phyloP scores from a whole-genome alignment of 345 rosid species.

The Eucalyptus brandiana region DNA sequence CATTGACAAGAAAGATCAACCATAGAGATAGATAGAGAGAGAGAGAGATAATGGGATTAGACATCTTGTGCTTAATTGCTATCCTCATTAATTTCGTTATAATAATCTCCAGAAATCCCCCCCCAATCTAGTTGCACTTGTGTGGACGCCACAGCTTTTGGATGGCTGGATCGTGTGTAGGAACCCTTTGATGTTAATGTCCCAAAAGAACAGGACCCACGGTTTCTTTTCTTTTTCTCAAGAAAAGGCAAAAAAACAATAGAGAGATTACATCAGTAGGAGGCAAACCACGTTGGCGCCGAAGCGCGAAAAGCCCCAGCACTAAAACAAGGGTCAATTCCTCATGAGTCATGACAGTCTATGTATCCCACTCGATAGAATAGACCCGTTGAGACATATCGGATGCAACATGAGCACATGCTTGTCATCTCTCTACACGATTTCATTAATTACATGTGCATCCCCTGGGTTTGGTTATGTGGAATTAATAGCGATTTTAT shows the following conservation, averaged over 20 bases:
- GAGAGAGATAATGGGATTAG: slow-evolving; percentile 32
- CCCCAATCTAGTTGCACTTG: not conserved
- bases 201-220: not conserved
- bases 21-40: not conserved
- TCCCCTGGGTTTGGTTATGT: not conserved
- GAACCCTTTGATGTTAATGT: slow-evolving; percentile 14
- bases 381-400: not conserved
- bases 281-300: slow-evolving; percentile 27
- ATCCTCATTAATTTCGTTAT: slow-evolving; percentile 23
- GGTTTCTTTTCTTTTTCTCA: not conserved
- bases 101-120: slow-evolving; percentile 4
- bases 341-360: slow-evolving; percentile 1
- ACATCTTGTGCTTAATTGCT: slow-evolving; percentile 14
- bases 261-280: not conserved
- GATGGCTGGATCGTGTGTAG: not conserved
- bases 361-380: slow-evolving; percentile 16
- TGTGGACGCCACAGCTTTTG: not conserved
- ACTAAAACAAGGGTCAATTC: slow-evolving; percentile 7
- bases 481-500: not conserved
- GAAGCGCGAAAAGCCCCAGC: not conserved
- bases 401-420: slow-evolving; percentile 26
- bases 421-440: not conserved
- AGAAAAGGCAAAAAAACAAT: not conserved
- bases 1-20: slow-evolving; percentile 56
- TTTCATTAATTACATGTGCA: not conserved